Conservation (phyloP, 352 stramenopile species). For the Phytophthora foliorum region DNA sequence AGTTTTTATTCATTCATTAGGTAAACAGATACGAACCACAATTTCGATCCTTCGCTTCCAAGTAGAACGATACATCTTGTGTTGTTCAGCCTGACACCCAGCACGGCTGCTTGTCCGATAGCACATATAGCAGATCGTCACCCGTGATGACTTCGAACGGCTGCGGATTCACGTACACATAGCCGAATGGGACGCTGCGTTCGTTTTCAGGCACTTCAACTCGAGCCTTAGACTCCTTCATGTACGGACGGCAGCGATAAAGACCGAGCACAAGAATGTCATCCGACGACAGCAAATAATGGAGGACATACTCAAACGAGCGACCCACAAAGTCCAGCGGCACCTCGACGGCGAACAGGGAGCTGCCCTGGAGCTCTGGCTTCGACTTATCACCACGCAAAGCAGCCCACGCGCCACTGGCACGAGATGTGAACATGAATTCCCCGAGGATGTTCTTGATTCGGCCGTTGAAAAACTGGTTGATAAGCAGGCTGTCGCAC, state of each 20-base stretch:
- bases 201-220: constrained; percentile 70
- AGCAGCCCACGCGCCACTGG: constrained; percentile 47
- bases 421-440: constrained; percentile 87
- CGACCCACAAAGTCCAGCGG: constrained; percentile 84
- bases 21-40: background rate
- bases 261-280: constrained; percentile 82
- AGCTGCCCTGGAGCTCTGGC: constrained; percentile 67
- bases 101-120: constrained; percentile 83
- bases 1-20: background rate
- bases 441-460: constrained; percentile 90
- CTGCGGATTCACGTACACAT: constrained; percentile 88
- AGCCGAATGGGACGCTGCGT: constrained; percentile 83
- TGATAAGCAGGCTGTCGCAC: constrained; percentile 89
- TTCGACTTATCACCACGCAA: constrained; percentile 52
- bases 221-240: constrained; percentile 40
- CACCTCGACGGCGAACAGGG: constrained; percentile 84
- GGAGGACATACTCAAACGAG: constrained; percentile 86
- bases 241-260: constrained; percentile 80
- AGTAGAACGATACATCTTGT: constrained; percentile 17
- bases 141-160: constrained; percentile 78
- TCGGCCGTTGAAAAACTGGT: constrained; percentile 90
- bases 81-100: constrained; percentile 66
- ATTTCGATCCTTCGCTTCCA: background rate
- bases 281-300: constrained; percentile 84
- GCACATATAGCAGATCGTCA: constrained; percentile 88